Conservation (phyloP, 1,139 yeast genomes). For the Geotrichum citri-aurantii region DNA sequence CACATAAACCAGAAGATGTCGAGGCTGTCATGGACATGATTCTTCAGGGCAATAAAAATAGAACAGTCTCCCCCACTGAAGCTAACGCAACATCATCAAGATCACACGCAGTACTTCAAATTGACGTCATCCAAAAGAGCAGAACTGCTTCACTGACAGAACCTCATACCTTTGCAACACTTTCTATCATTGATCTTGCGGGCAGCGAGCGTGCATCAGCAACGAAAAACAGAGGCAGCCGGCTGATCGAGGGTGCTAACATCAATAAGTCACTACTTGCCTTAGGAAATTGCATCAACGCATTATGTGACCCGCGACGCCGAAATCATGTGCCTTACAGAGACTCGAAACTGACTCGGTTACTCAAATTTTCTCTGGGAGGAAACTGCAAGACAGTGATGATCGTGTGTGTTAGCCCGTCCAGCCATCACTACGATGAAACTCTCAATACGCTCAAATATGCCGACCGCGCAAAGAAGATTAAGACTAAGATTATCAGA, state of each 20-base stretch:
- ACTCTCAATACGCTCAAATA: conserved; percentile 84
- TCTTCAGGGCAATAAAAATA: conserved; percentile 60
- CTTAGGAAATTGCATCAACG: conserved; percentile 89
- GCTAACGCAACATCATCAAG: conserved; percentile 88
- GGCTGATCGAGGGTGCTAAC: conserved; percentile 86
- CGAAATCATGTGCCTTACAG: conserved; percentile 80
- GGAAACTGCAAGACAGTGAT: conserved; percentile 93
- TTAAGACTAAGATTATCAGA: conserved; percentile 71
- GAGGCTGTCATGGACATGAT: conserved; percentile 81
- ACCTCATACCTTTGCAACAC: conserved; percentile 67
- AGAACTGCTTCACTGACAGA: conserved; percentile 60
- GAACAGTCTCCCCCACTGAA: conserved; percentile 83
- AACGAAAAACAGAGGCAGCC: conserved; percentile 72
- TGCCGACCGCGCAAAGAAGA: conserved; percentile 86
- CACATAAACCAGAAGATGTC: conserved; percentile 55
- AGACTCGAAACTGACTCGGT: conserved; percentile 80
- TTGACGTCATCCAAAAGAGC: conserved; percentile 59
- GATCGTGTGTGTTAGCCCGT: conserved; percentile 92
- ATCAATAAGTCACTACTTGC: conserved; percentile 84
- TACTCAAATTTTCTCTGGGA: conserved; percentile 84
- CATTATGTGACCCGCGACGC: conserved; percentile 68
- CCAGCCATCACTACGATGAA: conserved; percentile 81
- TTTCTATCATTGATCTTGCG: conserved; percentile 84
- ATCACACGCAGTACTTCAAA: conserved; percentile 87
- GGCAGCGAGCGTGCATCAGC: conserved; percentile 95